Conservation (phyloP, 225 moss, liverwort and hornwort species). For the Thuidium tamariscinum region DNA sequence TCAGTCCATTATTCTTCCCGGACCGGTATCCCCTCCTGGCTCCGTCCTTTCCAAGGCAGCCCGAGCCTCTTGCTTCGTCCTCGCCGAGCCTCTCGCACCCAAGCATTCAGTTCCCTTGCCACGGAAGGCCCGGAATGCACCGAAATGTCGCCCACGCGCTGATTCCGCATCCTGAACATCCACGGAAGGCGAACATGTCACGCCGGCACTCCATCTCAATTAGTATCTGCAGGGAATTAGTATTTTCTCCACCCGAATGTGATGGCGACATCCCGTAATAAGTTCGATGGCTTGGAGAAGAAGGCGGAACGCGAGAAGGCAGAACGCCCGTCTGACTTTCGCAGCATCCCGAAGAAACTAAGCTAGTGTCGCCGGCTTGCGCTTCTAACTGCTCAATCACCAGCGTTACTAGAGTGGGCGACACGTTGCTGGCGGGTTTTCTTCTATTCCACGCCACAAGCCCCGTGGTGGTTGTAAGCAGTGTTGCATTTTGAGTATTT, state of each 20-base stretch:
- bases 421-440: not conserved
- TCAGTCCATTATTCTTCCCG: conserved; percentile 1
- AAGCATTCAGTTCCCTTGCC: not conserved
- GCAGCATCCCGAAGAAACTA: not conserved
- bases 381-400: not conserved
- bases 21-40: not conserved
- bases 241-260: not conserved
- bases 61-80: not conserved
- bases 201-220: not conserved
- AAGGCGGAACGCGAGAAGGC: not conserved
- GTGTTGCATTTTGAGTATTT: not conserved
- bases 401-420: conserved; percentile 1
- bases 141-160: rapidly evolving
- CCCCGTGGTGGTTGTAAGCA: not conserved
- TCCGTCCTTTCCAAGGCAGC: not conserved
- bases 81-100: not conserved
- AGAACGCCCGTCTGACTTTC: not conserved
- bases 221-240: not conserved
- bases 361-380: not conserved
- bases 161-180: not conserved
- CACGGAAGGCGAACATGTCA: not conserved
- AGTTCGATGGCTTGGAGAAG: not conserved
- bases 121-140: not conserved
- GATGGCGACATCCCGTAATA: not conserved
- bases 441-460: conserved; percentile 9